phyloP scores from a whole-genome alignment of 345 rosid genomes.

The Raphanus sativus region DNA sequence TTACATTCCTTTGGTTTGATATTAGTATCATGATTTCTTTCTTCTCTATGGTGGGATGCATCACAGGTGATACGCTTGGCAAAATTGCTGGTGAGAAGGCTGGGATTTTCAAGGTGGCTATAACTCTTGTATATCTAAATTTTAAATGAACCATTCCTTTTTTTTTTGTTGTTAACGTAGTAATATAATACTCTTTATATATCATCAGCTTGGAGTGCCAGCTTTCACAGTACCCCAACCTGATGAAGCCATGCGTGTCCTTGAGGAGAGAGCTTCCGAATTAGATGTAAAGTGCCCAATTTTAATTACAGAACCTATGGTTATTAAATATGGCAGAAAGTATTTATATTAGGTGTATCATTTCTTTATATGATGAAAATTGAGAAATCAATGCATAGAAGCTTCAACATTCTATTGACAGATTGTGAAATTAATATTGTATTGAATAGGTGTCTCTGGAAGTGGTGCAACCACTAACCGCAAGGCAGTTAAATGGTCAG shows the following conservation, averaged over 20 bases:
- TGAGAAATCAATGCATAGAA: constrained; percentile 2
- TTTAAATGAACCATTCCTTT: neutral
- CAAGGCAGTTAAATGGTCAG: constrained; percentile 56
- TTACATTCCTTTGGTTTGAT: neutral
- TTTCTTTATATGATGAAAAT: neutral
- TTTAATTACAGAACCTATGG: constrained; percentile 14
- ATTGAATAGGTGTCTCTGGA: constrained; percentile 68
- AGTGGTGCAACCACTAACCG: constrained; percentile 64
- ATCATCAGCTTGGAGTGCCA: constrained; percentile 80
- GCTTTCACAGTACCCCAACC: constrained; percentile 95
- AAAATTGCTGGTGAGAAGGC: constrained; percentile 98
- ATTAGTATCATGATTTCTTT: constrained; percentile 11
- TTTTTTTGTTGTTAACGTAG: too few relatives aligned
- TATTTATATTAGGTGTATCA: neutral
- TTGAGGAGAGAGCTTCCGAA: constrained; percentile 70
- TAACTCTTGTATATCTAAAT: constrained; percentile 8
- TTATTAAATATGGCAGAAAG: neutral
- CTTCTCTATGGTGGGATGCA: constrained; percentile 36
- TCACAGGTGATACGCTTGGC: constrained; percentile 85
- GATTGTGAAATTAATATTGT: neutral
- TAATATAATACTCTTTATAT: neutral
- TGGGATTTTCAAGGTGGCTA: constrained; percentile 89
- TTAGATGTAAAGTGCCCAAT: constrained; percentile 56
- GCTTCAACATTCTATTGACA: constrained; percentile 10
- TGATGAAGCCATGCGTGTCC: constrained; percentile 92